Base-by-base conservation (phyloP, 2,329 filamentous ascomycete genomes). In the Paecilomyces niveus region DNA sequence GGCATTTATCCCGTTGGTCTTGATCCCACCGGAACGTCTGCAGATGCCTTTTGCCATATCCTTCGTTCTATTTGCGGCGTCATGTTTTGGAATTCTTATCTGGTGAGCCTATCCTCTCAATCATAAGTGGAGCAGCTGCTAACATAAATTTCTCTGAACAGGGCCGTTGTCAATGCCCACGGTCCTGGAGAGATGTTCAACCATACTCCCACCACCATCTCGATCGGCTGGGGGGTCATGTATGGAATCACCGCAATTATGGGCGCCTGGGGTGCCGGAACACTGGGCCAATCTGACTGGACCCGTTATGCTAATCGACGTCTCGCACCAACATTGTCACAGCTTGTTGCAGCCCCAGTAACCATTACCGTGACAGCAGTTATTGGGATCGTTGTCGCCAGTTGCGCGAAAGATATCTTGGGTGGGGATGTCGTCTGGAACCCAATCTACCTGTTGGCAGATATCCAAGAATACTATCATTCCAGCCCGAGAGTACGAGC, bases 351-450 rank as follows among this genome's bases (percentile, higher is more conserved):
- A 15, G 50, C 49, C 4, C 55, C 55, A 26, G n/a, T 75, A 13
- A 73, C 70, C 3, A 74, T 76, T 55, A 67, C 70, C 9, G 59
- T 75, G 35, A 75, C 72, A 5, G 69, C 72, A 9, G 65, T 72
- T 13, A 69, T 70, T 54, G 74, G 74, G 1, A 70, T 77, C 21
- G 63, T 76, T 15, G 70, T 75, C 51, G 75, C 74, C 2, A 72
- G 68, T 32, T 72, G 71, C 3, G 61, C 71, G 9, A 64, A 65
- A 9, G 63, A 64, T 50, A 54, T 69, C 9, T 54, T 65, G 13
- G 65, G 59, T 5, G 70, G 72, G 1, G 65, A 73, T 57, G 66
- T 73, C 54, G 65, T 74, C 53, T 76, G 74, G 74, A 75, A 75
- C 51, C 74, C 74, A 2, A 72, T 76, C 53, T 66, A 70, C 57